Base-by-base conservation (phyloP, 768 basidiomycete species). In the Asterophora lycoperdoides region DNA sequence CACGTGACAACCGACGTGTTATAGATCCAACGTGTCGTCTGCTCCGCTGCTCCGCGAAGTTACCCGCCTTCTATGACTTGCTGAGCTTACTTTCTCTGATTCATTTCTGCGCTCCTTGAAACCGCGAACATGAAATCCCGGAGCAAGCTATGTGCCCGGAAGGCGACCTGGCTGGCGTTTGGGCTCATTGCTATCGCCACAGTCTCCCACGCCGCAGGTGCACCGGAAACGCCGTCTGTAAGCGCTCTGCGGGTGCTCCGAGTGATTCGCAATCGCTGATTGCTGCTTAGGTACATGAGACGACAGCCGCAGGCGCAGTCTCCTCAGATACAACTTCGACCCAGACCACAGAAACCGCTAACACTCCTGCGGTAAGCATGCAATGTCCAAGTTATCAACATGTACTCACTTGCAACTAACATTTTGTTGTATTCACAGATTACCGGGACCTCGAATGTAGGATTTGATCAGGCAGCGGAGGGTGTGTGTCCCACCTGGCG, bases 111-210 rank as follows among this genome's bases (percentile, higher is more conserved):
- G 10, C 30, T 48, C 34, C 11, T 37, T 10, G 44, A 19, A 14
- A 17, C 29, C 10, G 20, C 26, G 33, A 49, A 34, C 19, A 61
- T 61, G 62, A 60, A 60, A 44, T 45, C 55, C 36, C 60, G 59
- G 56, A 61, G 58, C 50, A 66, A 64, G 54, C 55, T 64, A 42
- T 68, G 60, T 54, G 62, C 68, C 47, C 61, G 71, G 56, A 78
- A 76, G 58, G 77, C 77, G 39, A 68, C 74, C 40, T 84, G 82
- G 81, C 62, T 83, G 38, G 79, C 79, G 41, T 80, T 82, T 64
- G 78, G 77, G 48, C 70, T 84, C 54, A 67, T 81, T 55, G 76
- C 76, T 46, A 61, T 83, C 18, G 66, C 75, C 34, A 71, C 68
- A 20, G 61, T 74, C 37, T 67, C 75, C 46, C 70, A 72, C 29